These are phyloP conservation scores for Coemansia reversa DNA, from an alignment of 192 early-diverging fungal species.

Conservation along the genomic window DNA sequence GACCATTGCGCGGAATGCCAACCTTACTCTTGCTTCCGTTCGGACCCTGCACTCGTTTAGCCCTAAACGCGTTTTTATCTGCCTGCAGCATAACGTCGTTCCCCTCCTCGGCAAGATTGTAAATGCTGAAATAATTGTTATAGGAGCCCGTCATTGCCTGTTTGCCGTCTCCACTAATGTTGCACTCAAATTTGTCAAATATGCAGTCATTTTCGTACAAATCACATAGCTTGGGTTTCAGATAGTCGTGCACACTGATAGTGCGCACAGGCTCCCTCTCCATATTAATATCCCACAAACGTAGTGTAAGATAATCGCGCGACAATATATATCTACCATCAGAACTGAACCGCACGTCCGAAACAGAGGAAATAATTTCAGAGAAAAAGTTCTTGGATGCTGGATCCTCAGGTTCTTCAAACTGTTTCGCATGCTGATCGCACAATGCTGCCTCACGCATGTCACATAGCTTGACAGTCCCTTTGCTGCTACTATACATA, in stretches of 20 bases:
- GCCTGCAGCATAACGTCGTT: constrained; percentile 86
- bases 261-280: constrained; percentile 89
- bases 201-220: constrained; percentile 99
- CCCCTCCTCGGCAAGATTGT: constrained; percentile 74
- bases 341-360: constrained; percentile 92
- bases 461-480: constrained; percentile 95
- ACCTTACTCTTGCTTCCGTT: constrained; percentile 58
- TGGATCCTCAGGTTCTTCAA: constrained; percentile 94
- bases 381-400: constrained; percentile 98
- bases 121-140: constrained; percentile 99
- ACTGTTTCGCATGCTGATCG: constrained; percentile 91
- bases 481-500: constrained; percentile 98
- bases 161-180: constrained; percentile 91
- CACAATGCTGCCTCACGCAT: constrained; percentile 95
- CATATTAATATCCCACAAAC: constrained; percentile 99
- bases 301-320: constrained; percentile 95
- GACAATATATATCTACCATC: constrained; percentile 98
- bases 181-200: constrained; percentile 99
- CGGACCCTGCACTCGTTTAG: constrained; percentile 75
- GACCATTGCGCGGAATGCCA: constrained; percentile 58
- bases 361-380: constrained; percentile 98
- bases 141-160: constrained; percentile 96
- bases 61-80: constrained; percentile 97
- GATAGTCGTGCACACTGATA: constrained; percentile 95
- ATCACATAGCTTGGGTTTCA: constrained; percentile 95